Base-by-base conservation (phyloP, 768 basidiomycete genomes). In the Tremella mesenterica region DNA sequence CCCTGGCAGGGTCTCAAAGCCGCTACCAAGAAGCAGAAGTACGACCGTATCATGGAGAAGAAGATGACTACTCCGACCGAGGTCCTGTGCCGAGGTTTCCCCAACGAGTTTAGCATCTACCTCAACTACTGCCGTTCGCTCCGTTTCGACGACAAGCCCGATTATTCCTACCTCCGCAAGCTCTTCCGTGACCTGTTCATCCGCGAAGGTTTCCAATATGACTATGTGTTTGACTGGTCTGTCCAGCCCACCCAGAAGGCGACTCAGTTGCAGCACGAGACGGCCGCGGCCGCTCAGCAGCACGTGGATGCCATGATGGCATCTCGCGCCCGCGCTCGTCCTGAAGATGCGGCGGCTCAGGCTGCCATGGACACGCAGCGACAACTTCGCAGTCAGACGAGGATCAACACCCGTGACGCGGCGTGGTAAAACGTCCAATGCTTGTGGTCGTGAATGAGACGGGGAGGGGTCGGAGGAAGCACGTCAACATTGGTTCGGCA, bases 21-120 rank as follows among this genome's bases (percentile, higher is more conserved):
- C 56, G 93, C 93, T 34, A 99, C 95, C 55, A 99, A 99, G 88
- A 99, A 99, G 83, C 95, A 99, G 81, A 99, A 99, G 79, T 97
- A 97, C 75, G 95, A 97, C 76, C 85, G 95, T 56, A 99, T 99
- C 78, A 99, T 99, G 95, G 95, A 99, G 78, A 99, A 99, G 83
- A 99, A 99, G 83, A 97, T 99, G 91, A 96, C 95, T 31, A 95
- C 91, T 0, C 70, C 91, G 7, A 73, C 71, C 47, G 71, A 97
- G 73, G 79, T 93, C 54, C 83, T 99, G 26, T 97, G 93, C 79
- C 91, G 93, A 63, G 91, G 89, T n/a, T 97, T 95, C 82, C 93
- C 95, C 57, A 92, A 91, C 78, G 95, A 99, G 77, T 95, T 97
- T 61, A 93, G 91, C 36, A 95, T 97, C 65, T 97, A 96, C 81